Base-by-base conservation (phyloP, 768 basidiomycete species). In the Collybia nuda region DNA sequence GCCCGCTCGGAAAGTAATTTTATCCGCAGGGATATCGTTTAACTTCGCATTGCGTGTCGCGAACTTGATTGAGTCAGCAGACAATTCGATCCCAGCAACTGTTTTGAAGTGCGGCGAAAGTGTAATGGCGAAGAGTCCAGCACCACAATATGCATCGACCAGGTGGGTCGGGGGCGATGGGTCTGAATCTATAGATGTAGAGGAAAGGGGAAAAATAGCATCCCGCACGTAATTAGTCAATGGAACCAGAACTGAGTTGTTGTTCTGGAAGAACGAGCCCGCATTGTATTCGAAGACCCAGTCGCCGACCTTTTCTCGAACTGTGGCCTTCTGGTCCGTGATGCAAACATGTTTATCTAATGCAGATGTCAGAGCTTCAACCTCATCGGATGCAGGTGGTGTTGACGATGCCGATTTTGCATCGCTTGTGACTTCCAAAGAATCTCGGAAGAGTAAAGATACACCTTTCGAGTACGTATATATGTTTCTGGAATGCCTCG, bases 221-320 rank as follows among this genome's bases (percentile, higher is more conserved):
- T 86, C 79, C 39, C 79, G 78, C 48, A 96, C 93, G 69, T 95
- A 92, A 52, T 80, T 64, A n/a, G 90, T 89, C 44, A 99, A 78
- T 0, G 91, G 85, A 5, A 84, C 76, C 23, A 98, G 81, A 35
- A 96, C 89, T 6, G 90, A 84, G 63, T 96, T 95, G 79, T 99
- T 99, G 75, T 98, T 98, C 64, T 99, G 96, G 80, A 98, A 98
- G 77, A 98, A 99, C 3, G 91, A 88, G 41, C 88, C 85, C 5
- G 86, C 90, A 18, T 76, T 80, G 68, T 91, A 95, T 63, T 94
- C 86, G 70, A 98, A 97, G 40, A 87, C 67, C 64, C 76, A 82
- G 54, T 80, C 70, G 7, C 92, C 94, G 21, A 98, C 90, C 41
- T 80, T 79, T 67, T 97, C 95, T 47, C 93, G 88, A 1, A 96